phyloP scores from a whole-genome alignment of 164 flowering plant species.

The Aristolochia contorta region DNA sequence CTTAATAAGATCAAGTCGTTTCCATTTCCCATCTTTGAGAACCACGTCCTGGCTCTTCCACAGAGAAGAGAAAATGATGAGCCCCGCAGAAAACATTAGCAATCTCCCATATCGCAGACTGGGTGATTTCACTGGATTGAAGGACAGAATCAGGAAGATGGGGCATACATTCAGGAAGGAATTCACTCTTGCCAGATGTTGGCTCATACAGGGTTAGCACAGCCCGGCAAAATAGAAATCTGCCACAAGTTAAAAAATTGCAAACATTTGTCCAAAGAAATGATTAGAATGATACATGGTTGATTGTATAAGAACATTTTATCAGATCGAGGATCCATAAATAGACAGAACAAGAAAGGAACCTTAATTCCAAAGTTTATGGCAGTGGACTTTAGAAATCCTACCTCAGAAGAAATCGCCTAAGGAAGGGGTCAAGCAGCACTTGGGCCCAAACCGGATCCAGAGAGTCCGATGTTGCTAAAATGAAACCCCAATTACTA shows the following conservation, averaged over 20 bases:
- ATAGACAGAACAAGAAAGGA: not conserved
- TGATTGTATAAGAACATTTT: not conserved
- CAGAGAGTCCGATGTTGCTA: conserved; percentile 56
- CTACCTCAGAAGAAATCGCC: conserved; percentile 74
- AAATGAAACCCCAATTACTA: conserved; percentile 52
- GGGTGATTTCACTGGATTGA: conserved; percentile 33
- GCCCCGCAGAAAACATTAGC: conserved; percentile 47
- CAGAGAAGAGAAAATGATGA: conserved; percentile 35
- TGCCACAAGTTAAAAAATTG: conserved; percentile 17
- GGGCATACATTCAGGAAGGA: conserved; percentile 65
- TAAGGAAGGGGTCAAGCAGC: conserved; percentile 70
- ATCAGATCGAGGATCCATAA: not conserved
- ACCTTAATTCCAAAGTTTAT: not conserved
- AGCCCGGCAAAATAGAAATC: conserved; percentile 76
- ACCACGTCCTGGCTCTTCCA: too few species aligned
- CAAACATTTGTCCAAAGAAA: not conserved
- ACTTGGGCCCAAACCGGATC: conserved; percentile 83
- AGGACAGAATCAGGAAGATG: conserved; percentile 50
- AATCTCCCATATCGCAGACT: conserved; percentile 32
- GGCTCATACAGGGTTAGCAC: conserved; percentile 46
- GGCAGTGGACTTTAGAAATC: too few species aligned
- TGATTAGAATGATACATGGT: not conserved
- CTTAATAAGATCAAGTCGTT: too few species aligned
- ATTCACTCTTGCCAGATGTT: conserved; percentile 48
- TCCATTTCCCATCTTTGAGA: too few species aligned